Base-by-base conservation (phyloP, 495 filamentous ascomycete species). In the Letharia columbiana region DNA sequence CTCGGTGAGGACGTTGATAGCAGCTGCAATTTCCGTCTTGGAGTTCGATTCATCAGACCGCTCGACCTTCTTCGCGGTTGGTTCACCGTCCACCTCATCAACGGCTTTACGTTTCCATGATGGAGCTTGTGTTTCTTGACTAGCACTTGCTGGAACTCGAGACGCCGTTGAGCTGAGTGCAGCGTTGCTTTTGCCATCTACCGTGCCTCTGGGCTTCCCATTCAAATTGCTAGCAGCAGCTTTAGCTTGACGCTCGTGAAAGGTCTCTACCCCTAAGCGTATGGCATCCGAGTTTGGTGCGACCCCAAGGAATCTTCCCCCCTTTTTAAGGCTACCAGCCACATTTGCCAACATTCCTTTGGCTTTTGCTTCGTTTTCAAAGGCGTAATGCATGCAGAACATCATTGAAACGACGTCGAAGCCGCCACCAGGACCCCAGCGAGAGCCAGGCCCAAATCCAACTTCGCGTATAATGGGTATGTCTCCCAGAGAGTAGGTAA, bases 351-450 rank as follows among this genome's bases (percentile, higher is more conserved):
- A 83, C 94, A 98, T 98, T 63, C 86, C 87, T 31, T 92, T 84
- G 15, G 92, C 87, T 74, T 96, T 95, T 9, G 82, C 82, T 75
- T 98, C 91, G 66, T 80, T 90, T 76, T 98, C 95, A 70, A 97
- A 98, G 0, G 95, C 92, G 73, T 98, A 98, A 77, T 98, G 94
- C 86, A 98, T 96, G 73, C 91, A 92, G 71, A 98, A 98, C 94
- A 98, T 98, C 83, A 95, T 96, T 64, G 88, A 89, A 59, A 98
- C 93, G 17, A 98, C 89, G 74, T 98, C 95, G 69, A 97, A 98
- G 11, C 92, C 92, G 49, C 90, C 88, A 2, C 86, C 85, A 58
- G 68, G 68, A 17, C 85, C 83, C 84, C 79, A 88, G 70, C 84
- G 83, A 69, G 81, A 81, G n/a, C 82, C 84, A 5, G 86, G 87